Conservation (phyloP, 2,329 filamentous ascomycete species). For the Zasmidium angulare region DNA sequence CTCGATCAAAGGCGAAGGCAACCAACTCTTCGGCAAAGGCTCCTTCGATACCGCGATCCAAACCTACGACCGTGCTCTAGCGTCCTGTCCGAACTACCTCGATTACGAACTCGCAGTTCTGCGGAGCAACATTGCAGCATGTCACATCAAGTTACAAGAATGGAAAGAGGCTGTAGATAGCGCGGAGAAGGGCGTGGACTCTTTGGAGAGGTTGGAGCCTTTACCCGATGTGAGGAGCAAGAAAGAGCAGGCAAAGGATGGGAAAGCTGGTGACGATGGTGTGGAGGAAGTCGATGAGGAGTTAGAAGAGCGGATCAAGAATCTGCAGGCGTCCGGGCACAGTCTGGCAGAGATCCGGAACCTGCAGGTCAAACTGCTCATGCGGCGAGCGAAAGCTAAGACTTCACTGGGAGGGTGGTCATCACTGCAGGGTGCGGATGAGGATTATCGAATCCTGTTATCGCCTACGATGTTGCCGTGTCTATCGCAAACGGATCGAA, state of each 20-base stretch:
- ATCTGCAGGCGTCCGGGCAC: slow-evolving; percentile 43
- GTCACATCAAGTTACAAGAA: slow-evolving; percentile 77
- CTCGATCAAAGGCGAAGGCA: slow-evolving; percentile 71
- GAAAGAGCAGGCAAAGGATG: slow-evolving; percentile 22
- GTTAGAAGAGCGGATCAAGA: slow-evolving; percentile 43
- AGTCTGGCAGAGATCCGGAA: slow-evolving; percentile 65
- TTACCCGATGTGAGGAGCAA: slow-evolving; percentile 31
- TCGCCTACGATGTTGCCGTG: slow-evolving; percentile 52
- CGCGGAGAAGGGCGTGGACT: slow-evolving; percentile 71
- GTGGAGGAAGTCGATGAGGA: slow-evolving; percentile 54
- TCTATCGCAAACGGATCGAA: slow-evolving; percentile 65
- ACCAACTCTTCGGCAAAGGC: slow-evolving; percentile 71
- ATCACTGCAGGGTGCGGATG: slow-evolving; percentile 72
- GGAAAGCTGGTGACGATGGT: slow-evolving; percentile 35
- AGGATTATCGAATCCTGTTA: slow-evolving; percentile 71
- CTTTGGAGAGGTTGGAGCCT: slow-evolving; percentile 63
- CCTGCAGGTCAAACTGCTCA: slow-evolving; percentile 78
- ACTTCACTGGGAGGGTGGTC: slow-evolving; percentile 75
- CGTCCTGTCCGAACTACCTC: slow-evolving; percentile 77
- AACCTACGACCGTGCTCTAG: slow-evolving; percentile 77
- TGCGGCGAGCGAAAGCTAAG: slow-evolving; percentile 73
- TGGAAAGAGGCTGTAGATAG: slow-evolving; percentile 80
- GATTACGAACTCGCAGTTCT: slow-evolving; percentile 87
- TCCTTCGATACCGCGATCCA: slow-evolving; percentile 76
- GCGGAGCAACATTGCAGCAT: slow-evolving; percentile 84